Conservation (phyloP, 2,329 filamentous ascomycete species). For the Colletotrichum sp. region DNA sequence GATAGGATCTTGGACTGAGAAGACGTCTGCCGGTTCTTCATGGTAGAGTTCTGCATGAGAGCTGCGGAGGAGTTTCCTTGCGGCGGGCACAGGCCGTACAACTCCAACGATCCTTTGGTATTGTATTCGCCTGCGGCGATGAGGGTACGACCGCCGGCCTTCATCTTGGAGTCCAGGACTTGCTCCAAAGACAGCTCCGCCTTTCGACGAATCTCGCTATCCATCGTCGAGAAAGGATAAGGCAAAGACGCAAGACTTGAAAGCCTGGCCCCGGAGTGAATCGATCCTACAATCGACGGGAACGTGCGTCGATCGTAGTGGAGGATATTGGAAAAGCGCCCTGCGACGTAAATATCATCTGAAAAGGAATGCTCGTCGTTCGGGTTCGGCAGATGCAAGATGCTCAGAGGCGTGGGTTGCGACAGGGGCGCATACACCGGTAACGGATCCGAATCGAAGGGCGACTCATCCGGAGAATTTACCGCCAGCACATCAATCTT, state of each 20-base stretch:
- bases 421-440: slow-evolving; percentile 73
- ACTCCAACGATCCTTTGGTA: slow-evolving; percentile 85
- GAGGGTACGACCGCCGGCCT: slow-evolving; percentile 65
- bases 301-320: slow-evolving; percentile 91
- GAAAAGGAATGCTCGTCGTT: slow-evolving; percentile 61
- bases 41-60: slow-evolving; percentile 49
- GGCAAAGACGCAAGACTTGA: slow-evolving; percentile 75
- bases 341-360: slow-evolving; percentile 85
- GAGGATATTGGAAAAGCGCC: slow-evolving; percentile 86
- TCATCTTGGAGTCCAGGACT: slow-evolving; percentile 58
- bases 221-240: slow-evolving; percentile 68
- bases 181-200: slow-evolving; percentile 61
- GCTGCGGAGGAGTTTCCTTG: slow-evolving; percentile 16
- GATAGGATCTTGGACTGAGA: slow-evolving; percentile 82
- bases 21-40: slow-evolving; percentile 84
- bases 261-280: slow-evolving; percentile 83
- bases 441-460: slow-evolving; percentile 56
- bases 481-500: slow-evolving; percentile 12
- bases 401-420: slow-evolving; percentile 81
- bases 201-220: slow-evolving; percentile 61
- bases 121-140: slow-evolving; percentile 91
- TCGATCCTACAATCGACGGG: slow-evolving; percentile 74
- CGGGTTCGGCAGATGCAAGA: slow-evolving; percentile 74
- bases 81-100: slow-evolving; percentile 68
- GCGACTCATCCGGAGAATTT: slow-evolving; percentile 40